Evolutionary conservation across 371 early-diverging fungal genomes (phyloP), one percentile per base, ranked within the genome.

Genomic region (Dinochytrium kinnereticum): DNA sequence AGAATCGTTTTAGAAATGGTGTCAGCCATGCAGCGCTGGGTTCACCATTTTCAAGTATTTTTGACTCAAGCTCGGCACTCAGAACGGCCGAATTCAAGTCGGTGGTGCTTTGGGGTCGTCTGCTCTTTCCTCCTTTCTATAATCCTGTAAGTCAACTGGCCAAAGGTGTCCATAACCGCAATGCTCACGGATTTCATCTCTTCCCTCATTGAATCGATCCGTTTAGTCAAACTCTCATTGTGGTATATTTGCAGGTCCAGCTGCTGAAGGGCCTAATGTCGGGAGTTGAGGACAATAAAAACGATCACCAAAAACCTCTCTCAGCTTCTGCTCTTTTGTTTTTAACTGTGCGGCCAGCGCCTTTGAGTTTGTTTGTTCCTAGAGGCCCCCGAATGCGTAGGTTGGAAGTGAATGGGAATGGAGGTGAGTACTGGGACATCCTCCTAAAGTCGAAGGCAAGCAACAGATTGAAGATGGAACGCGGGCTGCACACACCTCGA

Each of bases 211-310:
- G 67, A 34, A 21, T 72, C 73, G 30, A 72, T 72, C 5, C 73
- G 50, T 36, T 72, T 72, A 24, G 73, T 61, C 5, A 72, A 39
- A 31, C 50, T 72, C 5, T 72, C 73, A 67, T 72, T 72, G 59
- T 72, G 73, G 33, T 72, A 57, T 3, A 64, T 30, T 24, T 50
- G 57, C 15, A 72, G 34, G 33, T 72, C 73, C 2, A 72, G 59
- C 67, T 72, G 73, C 33, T 67, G 68, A 2, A 57, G 19, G 15
- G 67, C 55, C 72, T 65, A 33, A 2, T 13, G 10, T 24, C 24
- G n/a, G 2, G 36, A 13, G 31, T n/a, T 49, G 2, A 24, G 15
- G 55, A 19, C 21, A 15, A 36, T 69, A 5, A 5, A 3, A 33
- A 53, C 2, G 13, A 33, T 7, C 7, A 3, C 2, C 30, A 2